Base-by-base conservation (phyloP, 139 green algal species). In the Raphidocelis subcapitata region DNA sequence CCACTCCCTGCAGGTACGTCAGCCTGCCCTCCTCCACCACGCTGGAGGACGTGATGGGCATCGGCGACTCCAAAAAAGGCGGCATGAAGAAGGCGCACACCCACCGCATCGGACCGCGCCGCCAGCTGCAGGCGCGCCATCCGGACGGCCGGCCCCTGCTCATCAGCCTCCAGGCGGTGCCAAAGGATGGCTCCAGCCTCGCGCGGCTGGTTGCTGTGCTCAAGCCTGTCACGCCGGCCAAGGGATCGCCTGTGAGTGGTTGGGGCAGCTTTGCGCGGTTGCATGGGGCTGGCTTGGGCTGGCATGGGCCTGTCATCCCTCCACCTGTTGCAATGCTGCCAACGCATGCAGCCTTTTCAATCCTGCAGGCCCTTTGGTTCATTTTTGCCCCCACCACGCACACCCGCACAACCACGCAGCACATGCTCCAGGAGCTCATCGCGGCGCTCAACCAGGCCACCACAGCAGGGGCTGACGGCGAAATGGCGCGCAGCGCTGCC, bases 21-120 rank as follows among this genome's bases (percentile, higher is more conserved):
- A 41, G 8, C 21, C 47, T 77, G 61, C 49, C 60, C 20, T 21
- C 60, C 16, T 36, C 68, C 47, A 70, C 44, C 31, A 57, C 55
- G 20, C 46, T 68, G 21, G 70, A 61, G 21, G 70, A 77, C 70
- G 51, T 77, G 3, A 63, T 77, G 61, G 70, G 70, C 47, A 56
- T 33, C 14, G 44, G 33, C 24, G 31, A 16, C 14, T 18, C 32
- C 5, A 69, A 63, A n/a, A 69, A 70, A 44, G 70, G 70, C 23
- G 70, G 70, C 47, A 44, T 77, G n/a, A 69, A 62, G 26, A 62
- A 70, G 47, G 23, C 32, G 5, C 31, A 55, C 32, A 37, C 47
- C 36, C 24, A 23, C 33, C 64, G 52, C 60, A 29, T 65, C 1
- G 70, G 70, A 4, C 70, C 70, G 5, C 26, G 24, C 24, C 37